A percentile compares a stretch with the other conserved stretches of the same genome.
These are phyloP conservation scores for Nicotiana attenuata DNA, from an alignment of 257 asterid genomes.

Conservation along the genomic window DNA sequence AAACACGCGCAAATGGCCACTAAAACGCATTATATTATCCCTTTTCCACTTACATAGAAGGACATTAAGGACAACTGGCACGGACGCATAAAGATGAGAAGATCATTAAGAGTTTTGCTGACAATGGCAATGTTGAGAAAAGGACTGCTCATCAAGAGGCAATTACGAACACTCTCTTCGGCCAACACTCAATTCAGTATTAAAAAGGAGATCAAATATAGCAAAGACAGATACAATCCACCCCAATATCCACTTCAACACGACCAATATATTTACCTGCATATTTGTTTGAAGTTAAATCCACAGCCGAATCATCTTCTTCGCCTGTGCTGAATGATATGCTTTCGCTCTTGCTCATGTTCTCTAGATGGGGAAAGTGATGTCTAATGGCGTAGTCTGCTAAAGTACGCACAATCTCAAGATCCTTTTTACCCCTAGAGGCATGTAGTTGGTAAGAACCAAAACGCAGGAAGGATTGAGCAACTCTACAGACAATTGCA, in stretches of 20 bases:
- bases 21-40: background rate
- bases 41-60: background rate
- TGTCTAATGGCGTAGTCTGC: slow-evolving; percentile 81
- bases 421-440: slow-evolving; percentile 68
- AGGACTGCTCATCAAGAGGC: background rate
- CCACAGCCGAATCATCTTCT: slow-evolving; percentile 78
- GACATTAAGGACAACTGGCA: background rate
- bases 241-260: background rate
- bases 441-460: slow-evolving; percentile 98
- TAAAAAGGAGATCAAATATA: background rate
- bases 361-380: slow-evolving; percentile 85
- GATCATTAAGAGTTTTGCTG: background rate
- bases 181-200: background rate
- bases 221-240: background rate
- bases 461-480: slow-evolving; percentile 89
- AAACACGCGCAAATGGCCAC: background rate
- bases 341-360: slow-evolving; percentile 68
- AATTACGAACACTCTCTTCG: background rate
- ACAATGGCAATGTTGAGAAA: background rate
- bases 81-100: background rate
- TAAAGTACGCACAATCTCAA: slow-evolving; percentile 66
- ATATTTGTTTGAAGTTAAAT: slow-evolving; percentile 91
- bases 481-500: slow-evolving; percentile 91
- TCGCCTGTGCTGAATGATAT: slow-evolving; percentile 82
- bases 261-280: slow-evolving; percentile 44